Evolutionary conservation across 2,329 filamentous ascomycete genomes (phyloP), one percentile per base, ranked within the genome.

Genomic region (Endocalyx cinctus): DNA sequence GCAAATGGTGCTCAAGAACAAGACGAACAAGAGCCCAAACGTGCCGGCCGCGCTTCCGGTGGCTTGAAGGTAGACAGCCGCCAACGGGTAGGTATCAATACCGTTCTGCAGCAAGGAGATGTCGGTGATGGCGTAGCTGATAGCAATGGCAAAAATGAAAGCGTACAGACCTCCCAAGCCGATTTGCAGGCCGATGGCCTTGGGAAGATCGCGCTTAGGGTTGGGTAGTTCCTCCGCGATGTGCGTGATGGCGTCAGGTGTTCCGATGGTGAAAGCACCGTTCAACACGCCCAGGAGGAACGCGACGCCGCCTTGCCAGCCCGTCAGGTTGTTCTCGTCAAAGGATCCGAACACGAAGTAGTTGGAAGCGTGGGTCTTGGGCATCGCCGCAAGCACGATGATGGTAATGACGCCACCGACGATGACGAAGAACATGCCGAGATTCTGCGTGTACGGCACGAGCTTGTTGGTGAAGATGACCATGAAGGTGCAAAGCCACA

Each of bases 271-370:
- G 50, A 79, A 83, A 10, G 78, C 76, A 5, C 78, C 79, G 45
- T 82, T 83, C 16, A 84, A 63, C 54, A 83, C 79, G 13, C 79
- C 79, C 1, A 74, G 62, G 17, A 82, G 59, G 42, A 84, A 83
- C 3, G 77, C 77, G n/a, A 83, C 72, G 12, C 77, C 77, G 27
- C 74, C 63, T 45, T 45, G 61, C 73, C 57, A 74, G 32, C 75
- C 76, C 48, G 59, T 75, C 45, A 55, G 47, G 39, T 72, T 72
- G 38, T 70, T 65, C 43, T 66, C 60, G 5, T 55, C 38, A 42
- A 70, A 68, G 2, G 59, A 63, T 22, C 44, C 55, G 74, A 74
- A 81, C 7, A 80, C 72, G 18, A 71, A 72, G 17, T 65, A 43
- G 42, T 66, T 67, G 27, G 59, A 64, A 4, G 69, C 72, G 52